A percentile compares a stretch with the other conserved stretches of the same genome.
phyloP scores from a whole-genome alignment of 148 eudicot genomes.

The Chenopodium formosanum region DNA sequence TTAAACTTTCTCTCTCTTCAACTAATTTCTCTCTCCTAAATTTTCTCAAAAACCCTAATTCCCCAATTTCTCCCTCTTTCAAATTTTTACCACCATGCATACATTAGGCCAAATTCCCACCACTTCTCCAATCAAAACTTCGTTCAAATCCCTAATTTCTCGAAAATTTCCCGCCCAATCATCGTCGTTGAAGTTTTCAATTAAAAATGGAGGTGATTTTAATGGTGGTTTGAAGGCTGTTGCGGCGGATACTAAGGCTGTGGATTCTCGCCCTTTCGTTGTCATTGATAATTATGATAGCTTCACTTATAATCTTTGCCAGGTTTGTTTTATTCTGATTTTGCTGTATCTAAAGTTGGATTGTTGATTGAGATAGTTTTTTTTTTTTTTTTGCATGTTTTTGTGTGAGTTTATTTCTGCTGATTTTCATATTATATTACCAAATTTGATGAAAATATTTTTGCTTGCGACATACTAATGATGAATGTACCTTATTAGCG shows the following conservation, averaged over 20 bases:
- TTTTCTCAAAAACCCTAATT: conserved; percentile 7
- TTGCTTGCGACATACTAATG: too few relatives aligned
- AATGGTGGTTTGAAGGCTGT: conserved; percentile 24
- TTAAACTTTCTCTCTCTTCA: not conserved
- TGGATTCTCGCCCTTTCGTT: conserved; percentile 46
- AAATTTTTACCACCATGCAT: conserved; percentile 19
- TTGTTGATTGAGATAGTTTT: not conserved
- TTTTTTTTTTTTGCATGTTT: not conserved
- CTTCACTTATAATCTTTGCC: conserved; percentile 96
- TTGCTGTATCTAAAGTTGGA: not conserved
- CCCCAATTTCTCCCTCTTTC: not conserved
- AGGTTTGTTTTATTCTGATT: conserved; percentile 41
- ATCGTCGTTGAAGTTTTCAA: conserved; percentile 6
- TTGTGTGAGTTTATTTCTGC: not conserved
- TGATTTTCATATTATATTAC: not conserved
- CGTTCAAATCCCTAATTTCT: not conserved
- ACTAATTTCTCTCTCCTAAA: not conserved
- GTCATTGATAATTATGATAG: conserved; percentile 97
- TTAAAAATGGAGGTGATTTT: not conserved
- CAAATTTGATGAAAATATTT: too few relatives aligned
- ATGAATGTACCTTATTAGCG: not conserved
- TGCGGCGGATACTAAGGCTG: conserved; percentile 15
- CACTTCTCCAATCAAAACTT: conserved; percentile 12
- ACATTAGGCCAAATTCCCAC: conserved; percentile 20
- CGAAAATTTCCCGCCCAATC: not conserved